Evolutionary conservation across 768 basidiomycete species (phyloP).

Genomic region (Neoboletus magnificus): DNA sequence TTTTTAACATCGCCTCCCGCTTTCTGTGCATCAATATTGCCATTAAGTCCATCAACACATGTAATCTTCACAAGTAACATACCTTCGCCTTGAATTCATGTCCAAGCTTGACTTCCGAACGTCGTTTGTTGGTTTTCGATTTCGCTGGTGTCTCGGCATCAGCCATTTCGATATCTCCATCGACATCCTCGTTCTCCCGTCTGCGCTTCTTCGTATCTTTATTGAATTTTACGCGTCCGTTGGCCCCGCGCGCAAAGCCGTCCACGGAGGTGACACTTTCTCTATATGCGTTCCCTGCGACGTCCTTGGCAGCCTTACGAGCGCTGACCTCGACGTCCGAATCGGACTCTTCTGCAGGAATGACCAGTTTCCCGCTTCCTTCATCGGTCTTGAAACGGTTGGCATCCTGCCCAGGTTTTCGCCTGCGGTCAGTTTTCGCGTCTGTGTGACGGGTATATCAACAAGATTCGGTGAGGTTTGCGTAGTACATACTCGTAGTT

Average conservation of each 20-base stretch:
- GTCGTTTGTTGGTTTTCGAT: constrained; percentile 48
- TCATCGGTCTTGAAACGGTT: constrained; percentile 84
- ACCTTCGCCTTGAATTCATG: constrained; percentile 97
- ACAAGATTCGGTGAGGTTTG: neutral
- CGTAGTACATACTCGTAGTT: constrained; percentile 56
- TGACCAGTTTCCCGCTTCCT: constrained; percentile 76
- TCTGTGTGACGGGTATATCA: constrained; percentile 32
- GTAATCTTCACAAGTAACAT: constrained; percentile 22
- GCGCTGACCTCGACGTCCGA: constrained; percentile 41
- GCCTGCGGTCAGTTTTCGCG: constrained; percentile 46
- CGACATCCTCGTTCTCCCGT: constrained; percentile 59
- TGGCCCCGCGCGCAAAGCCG: constrained; percentile 81
- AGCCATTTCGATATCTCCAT: constrained; percentile 71
- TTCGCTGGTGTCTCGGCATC: constrained; percentile 52
- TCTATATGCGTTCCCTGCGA: constrained; percentile 75
- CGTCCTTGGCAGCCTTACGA: constrained; percentile 46
- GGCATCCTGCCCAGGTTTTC: constrained; percentile 85
- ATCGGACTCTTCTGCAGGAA: constrained; percentile 56
- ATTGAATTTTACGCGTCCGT: constrained; percentile 90
- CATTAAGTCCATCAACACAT: constrained; percentile 4
- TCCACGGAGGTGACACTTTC: constrained; percentile 83
- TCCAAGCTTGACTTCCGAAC: constrained; percentile 61
- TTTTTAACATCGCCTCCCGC: constrained; percentile 94
- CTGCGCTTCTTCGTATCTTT: constrained; percentile 95
- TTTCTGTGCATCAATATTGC: constrained; percentile 50